Base-by-base conservation (phyloP, 768 basidiomycete species). In the Boletus rubroflammeus region DNA sequence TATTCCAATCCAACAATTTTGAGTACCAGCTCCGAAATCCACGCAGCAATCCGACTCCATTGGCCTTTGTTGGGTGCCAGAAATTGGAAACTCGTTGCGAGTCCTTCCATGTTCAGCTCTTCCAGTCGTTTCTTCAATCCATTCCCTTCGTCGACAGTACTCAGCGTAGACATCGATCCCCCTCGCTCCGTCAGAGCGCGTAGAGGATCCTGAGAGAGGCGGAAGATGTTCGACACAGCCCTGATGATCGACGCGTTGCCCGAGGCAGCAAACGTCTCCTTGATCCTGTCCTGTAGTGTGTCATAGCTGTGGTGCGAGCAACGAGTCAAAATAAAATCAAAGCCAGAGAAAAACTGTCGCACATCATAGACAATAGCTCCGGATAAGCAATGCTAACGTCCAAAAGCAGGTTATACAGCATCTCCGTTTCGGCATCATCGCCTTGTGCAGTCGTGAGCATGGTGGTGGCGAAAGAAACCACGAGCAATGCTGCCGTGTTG, bases 401-500 rank as follows among this genome's bases (percentile, higher is more conserved):
- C 29, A 88, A 81, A 29, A 97, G 76, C 31, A 96, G 67, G 44
- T 78, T 78, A 68, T 88, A 94, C 42, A 95, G 69, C 38, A 94
- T 85, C 66, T 91, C 82, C 2, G 85, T 86, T 71, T 97, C 94
- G 2, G 78, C 75, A 59, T 91, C 89, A 57, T 92, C 89, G 3
- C 86, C 84, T 63, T 90, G 85, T 1, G 89, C 85, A 7, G 82
- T 86, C 41, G 75, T 74, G 14, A 94, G 75, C 70, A 95, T 88
- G 1, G 88, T 84, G 3, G 83, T 82, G 36, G 85, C 75, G 63
- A 95, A 88, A 1, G 91, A 87, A 39, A 84, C 80, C 6, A 84
- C 77, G 10, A 95, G 77, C 9, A 96, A 73, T 1, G 91, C 91
- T 6, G 79, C 80, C 14, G 76, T 80, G 45, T 74, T 66, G 59